Conservation (phyloP, 148 eudicot species). For the Limonium bicolor region DNA sequence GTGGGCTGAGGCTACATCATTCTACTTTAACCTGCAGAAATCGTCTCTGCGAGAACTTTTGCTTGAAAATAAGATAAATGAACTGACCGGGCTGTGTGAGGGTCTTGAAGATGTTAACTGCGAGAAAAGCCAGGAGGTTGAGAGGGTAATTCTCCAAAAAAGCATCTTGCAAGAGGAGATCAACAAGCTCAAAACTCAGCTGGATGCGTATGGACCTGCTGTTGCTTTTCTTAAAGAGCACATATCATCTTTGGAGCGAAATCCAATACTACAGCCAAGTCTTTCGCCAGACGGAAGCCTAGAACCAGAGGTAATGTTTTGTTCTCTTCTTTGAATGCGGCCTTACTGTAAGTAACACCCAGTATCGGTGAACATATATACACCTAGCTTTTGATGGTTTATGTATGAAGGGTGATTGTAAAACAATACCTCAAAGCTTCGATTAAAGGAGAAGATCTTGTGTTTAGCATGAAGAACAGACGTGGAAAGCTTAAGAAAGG, state of each 20-base stretch:
- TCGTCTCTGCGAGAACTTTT: slow-evolving; percentile 57
- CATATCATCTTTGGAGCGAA: slow-evolving; percentile 44
- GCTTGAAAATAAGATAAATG: slow-evolving; percentile 54
- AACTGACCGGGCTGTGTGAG: slow-evolving; percentile 51
- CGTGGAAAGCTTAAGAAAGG: too few species aligned
- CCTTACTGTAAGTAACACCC: too few species aligned
- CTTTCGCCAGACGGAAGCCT: slow-evolving; percentile 9
- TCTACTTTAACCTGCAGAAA: slow-evolving; percentile 83
- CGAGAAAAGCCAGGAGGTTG: slow-evolving; percentile 40
- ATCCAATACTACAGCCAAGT: slow-evolving; percentile 26
- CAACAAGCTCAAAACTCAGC: slow-evolving; percentile 45
- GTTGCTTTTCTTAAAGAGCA: slow-evolving; percentile 51
- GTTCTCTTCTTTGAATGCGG: too few species aligned
- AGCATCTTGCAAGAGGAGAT: slow-evolving; percentile 44
- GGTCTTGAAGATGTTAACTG: slow-evolving; percentile 39
- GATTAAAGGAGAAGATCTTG: too few species aligned
- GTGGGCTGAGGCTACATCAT: slow-evolving; percentile 83
- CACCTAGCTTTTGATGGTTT: too few species aligned
- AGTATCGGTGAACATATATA: too few species aligned
- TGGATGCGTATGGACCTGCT: slow-evolving; percentile 44
- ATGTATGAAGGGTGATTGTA: too few species aligned
- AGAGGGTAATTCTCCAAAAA: slow-evolving; percentile 42
- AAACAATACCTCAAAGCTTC: too few species aligned
- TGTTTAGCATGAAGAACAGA: too few species aligned
- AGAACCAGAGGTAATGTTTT: slow-evolving; percentile 29